A percentile compares a stretch with the other conserved stretches of the same genome.
These are phyloP conservation scores for Populus hybrid DNA, from an alignment of 441 rosid genomes.

Conservation along the genomic window DNA sequence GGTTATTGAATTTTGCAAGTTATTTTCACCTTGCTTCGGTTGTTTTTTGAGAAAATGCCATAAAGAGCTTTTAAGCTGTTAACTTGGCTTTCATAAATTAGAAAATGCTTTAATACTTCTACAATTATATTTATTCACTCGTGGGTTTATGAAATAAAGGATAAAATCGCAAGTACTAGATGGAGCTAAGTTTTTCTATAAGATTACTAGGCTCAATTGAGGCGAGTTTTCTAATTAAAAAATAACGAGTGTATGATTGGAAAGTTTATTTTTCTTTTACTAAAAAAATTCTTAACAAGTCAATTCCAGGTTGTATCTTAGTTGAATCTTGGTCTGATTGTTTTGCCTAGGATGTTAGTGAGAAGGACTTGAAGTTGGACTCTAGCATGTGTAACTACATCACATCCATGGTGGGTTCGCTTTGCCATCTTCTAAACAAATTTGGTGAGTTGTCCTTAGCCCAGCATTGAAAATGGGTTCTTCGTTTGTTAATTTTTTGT, in stretches of 20 bases:
- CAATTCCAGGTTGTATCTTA: neutral
- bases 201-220: no score
- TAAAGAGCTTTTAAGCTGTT: neutral
- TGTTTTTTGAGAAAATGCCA: neutral
- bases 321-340: neutral
- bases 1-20: neutral
- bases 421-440: conserved; percentile 72
- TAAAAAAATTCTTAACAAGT: neutral
- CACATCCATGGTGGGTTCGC: conserved; percentile 58
- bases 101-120: neutral
- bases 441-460: conserved; percentile 42
- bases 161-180: neutral
- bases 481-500: neutral
- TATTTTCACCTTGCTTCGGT: neutral
- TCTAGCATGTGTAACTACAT: conserved; percentile 39
- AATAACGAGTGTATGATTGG: neutral
- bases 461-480: neutral
- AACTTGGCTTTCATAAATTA: neutral
- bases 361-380: conserved; percentile 42
- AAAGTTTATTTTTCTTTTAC: neutral
- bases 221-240: no score
- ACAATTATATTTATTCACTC: neutral
- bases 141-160: neutral
- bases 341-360: conserved; percentile 36
- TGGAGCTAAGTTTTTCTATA: neutral